Evolutionary conservation across 1,284 basidiomycete genomes (phyloP).

Genomic region (Gomphus sp.): DNA sequence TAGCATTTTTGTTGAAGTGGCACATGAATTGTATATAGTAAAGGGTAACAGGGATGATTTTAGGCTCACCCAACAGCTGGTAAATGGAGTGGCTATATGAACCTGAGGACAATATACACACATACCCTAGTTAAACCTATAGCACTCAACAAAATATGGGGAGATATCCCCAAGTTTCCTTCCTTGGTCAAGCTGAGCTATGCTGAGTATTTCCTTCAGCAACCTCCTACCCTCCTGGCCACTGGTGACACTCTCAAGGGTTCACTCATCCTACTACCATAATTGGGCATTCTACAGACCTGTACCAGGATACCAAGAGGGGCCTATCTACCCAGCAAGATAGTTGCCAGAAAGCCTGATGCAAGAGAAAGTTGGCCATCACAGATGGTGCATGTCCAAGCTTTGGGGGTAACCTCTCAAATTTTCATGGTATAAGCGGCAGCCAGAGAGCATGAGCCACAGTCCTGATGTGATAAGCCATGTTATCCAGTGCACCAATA

Average conservation of each 20-base stretch:
- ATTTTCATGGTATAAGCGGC: slow-evolving; percentile 63
- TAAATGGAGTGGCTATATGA: too few species aligned
- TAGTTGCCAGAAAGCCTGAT: slow-evolving; percentile 60
- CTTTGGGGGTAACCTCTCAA: slow-evolving; percentile 63
- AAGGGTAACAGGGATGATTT: too few species aligned
- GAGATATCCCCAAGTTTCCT: slow-evolving; percentile 58
- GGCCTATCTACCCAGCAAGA: slow-evolving; percentile 63
- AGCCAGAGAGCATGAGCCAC: slow-evolving; percentile 52
- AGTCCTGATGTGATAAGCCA: slow-evolving; percentile 64
- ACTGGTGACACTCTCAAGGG: slow-evolving; percentile 68
- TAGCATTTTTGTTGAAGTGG: too few species aligned
- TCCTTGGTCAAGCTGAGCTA: slow-evolving; percentile 51
- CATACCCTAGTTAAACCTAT: slow-evolving; percentile 68
- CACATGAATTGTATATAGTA: too few species aligned
- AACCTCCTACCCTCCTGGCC: slow-evolving; percentile 59
- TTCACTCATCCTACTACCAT: slow-evolving; percentile 60
- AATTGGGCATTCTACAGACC: slow-evolving; percentile 49
- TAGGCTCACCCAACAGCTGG: too few species aligned
- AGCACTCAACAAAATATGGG: slow-evolving; percentile 67
- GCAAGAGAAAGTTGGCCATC: slow-evolving; percentile 64
- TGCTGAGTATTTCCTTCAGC: slow-evolving; percentile 65
- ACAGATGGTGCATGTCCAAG: slow-evolving; percentile 41
- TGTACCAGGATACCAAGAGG: slow-evolving; percentile 61
- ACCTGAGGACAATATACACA: slow-evolving; percentile 3
- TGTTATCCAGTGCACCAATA: slow-evolving; percentile 65